A percentile compares a stretch with the other conserved stretches of the same genome.
Conservation (phyloP, 257 asterid species). For the Penstemon davidsonii region DNA sequence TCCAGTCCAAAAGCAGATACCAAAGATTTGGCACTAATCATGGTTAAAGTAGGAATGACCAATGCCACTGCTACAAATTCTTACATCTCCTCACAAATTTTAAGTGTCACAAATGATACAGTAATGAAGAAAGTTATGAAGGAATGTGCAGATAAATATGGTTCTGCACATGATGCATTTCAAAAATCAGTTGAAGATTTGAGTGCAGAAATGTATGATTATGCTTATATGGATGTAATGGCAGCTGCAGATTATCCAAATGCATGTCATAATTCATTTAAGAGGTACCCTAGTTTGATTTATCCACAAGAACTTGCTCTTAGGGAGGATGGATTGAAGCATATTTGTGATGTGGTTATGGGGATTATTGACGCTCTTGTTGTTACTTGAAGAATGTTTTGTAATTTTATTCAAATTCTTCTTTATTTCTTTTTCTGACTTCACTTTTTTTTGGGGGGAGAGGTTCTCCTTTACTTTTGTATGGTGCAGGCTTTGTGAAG, state of each 20-base stretch:
- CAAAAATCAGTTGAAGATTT: constrained; percentile 53
- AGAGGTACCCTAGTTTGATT: constrained; percentile 40
- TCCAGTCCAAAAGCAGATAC: constrained; percentile 57
- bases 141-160: constrained; percentile 71
- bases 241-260: constrained; percentile 90
- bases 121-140: constrained; percentile 44
- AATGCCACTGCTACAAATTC: constrained; percentile 74
- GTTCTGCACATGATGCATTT: constrained; percentile 61
- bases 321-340: constrained; percentile 70
- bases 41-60: constrained; percentile 49
- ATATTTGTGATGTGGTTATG: constrained; percentile 68
- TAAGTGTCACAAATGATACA: constrained; percentile 34
- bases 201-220: constrained; percentile 61
- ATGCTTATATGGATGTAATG: constrained; percentile 80
- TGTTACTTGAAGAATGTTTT: constrained; percentile 27
- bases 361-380: constrained; percentile 73
- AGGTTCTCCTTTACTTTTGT: neutral
- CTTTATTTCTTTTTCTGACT: neutral
- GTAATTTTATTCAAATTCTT: neutral
- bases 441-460: neutral
- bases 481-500: neutral
- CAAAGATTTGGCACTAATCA: constrained; percentile 65
- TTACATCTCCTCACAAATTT: constrained; percentile 47
- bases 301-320: constrained; percentile 63
- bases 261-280: constrained; percentile 59